A percentile compares a stretch with the other conserved stretches of the same genome.
phyloP scores from a whole-genome alignment of 2,329 filamentous ascomycete genomes.

The Chalaropsis thielavioides region DNA sequence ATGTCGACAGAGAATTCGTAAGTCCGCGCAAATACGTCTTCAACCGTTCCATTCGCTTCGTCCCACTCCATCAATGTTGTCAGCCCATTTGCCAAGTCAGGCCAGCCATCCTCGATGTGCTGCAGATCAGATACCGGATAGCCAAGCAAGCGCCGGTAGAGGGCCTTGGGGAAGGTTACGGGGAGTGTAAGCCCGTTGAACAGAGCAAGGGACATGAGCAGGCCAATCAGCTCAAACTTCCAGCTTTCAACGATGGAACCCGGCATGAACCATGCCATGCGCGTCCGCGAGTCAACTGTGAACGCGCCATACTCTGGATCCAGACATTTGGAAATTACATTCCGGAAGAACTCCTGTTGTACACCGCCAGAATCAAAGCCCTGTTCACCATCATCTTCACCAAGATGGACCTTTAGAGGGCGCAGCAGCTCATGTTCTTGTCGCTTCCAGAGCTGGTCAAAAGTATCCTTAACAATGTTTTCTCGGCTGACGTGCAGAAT shows the following conservation, averaged over 20 bases:
- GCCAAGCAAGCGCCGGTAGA: constrained; percentile 69
- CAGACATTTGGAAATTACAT: constrained; percentile 67
- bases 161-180: constrained; percentile 68
- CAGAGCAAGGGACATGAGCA: constrained; percentile 76
- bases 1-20: constrained; percentile 66
- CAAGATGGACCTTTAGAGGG: constrained; percentile 77
- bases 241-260: constrained; percentile 68
- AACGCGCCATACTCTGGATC: constrained; percentile 69
- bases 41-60: constrained; percentile 57
- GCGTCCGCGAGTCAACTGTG: constrained; percentile 57
- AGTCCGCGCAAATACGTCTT: constrained; percentile 67
- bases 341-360: constrained; percentile 87
- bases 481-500: constrained; percentile 54
- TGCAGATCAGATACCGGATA: constrained; percentile 54
- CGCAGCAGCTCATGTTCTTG: constrained; percentile 69
- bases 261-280: constrained; percentile 79
- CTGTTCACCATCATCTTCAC: constrained; percentile 68
- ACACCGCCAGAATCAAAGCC: constrained; percentile 90
- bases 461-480: constrained; percentile 54
- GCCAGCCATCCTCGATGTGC: constrained; percentile 79
- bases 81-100: constrained; percentile 61
- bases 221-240: constrained; percentile 79
- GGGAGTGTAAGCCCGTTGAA: constrained; percentile 90
- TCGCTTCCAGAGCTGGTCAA: constrained; percentile 81
- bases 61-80: constrained; percentile 62